These are phyloP conservation scores for Cryptococcus hybrid DNA, from an alignment of 1,284 basidiomycete species.

Conservation along the genomic window DNA sequence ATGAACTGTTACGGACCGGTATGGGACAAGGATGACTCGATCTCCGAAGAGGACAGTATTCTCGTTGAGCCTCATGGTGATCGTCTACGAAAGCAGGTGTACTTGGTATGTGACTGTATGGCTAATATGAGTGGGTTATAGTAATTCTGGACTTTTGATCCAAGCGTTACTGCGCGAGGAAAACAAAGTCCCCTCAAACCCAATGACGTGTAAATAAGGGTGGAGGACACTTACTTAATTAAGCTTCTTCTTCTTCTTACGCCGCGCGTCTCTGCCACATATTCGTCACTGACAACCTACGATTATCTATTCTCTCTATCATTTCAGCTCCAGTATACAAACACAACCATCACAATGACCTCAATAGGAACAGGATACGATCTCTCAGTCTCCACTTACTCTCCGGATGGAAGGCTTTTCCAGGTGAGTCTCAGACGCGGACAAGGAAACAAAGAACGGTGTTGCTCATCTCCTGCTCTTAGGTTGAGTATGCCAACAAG, in stretches of 20 bases:
- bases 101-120: background rate
- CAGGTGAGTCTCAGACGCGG: slow-evolving; percentile 60
- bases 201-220: background rate
- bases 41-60: slow-evolving; percentile 62
- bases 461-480: slow-evolving; percentile 1
- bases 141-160: no score
- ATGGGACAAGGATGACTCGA: slow-evolving; percentile 69
- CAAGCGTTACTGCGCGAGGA: no score
- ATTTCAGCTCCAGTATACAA: background rate
- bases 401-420: slow-evolving; percentile 96
- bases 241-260: background rate
- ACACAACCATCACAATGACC: slow-evolving; percentile 61
- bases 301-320: background rate
- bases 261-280: background rate
- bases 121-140: background rate
- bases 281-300: background rate
- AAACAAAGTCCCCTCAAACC: background rate
- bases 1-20: slow-evolving; percentile 53
- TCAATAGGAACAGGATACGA: slow-evolving; percentile 99
- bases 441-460: background rate
- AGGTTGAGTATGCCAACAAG: slow-evolving; percentile 99
- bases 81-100: background rate
- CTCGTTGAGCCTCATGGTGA: slow-evolving; percentile 62
- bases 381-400: slow-evolving; percentile 97
- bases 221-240: background rate